Conservation (phyloP, 441 rosid genomes). For the Rhodomyrtus psidioides region DNA sequence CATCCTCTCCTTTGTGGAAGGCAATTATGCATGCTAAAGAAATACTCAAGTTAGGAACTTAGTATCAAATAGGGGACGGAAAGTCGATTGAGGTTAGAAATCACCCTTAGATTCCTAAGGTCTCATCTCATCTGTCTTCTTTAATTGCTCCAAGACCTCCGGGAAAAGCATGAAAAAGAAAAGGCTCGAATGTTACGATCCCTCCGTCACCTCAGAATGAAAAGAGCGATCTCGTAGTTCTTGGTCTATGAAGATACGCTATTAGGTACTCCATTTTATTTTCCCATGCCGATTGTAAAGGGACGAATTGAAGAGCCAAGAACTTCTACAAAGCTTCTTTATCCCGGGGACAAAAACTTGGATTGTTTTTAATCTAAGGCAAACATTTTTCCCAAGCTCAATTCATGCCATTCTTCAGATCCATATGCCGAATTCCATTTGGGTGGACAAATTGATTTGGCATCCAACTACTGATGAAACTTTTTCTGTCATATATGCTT, state of each 20-base stretch:
- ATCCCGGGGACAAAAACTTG: not conserved
- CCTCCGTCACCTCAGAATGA: too few species aligned
- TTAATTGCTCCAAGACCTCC: not conserved
- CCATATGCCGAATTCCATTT: too few species aligned
- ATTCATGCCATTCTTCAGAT: not conserved
- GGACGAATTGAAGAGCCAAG: not conserved
- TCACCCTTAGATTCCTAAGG: not conserved
- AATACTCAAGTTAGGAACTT: not conserved
- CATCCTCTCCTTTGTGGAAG: too few species aligned
- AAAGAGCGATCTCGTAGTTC: too few species aligned
- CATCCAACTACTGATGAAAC: too few species aligned
- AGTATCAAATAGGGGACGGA: not conserved
- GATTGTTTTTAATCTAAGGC: not conserved
- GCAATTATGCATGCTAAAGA: not conserved
- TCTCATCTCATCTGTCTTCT: not conserved
- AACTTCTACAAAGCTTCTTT: not conserved
- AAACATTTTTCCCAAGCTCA: not conserved
- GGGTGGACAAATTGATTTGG: too few species aligned
- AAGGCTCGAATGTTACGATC: too few species aligned
- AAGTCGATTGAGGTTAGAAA: not conserved
- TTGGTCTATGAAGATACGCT: too few species aligned
- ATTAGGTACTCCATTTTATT: too few species aligned
- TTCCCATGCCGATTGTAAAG: not conserved
- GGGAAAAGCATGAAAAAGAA: too few species aligned
- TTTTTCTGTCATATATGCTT: too few species aligned